A percentile compares a stretch with the other conserved stretches of the same genome.
Conservation (phyloP, 2,329 filamentous ascomycete species). For the Eutypa lata region DNA sequence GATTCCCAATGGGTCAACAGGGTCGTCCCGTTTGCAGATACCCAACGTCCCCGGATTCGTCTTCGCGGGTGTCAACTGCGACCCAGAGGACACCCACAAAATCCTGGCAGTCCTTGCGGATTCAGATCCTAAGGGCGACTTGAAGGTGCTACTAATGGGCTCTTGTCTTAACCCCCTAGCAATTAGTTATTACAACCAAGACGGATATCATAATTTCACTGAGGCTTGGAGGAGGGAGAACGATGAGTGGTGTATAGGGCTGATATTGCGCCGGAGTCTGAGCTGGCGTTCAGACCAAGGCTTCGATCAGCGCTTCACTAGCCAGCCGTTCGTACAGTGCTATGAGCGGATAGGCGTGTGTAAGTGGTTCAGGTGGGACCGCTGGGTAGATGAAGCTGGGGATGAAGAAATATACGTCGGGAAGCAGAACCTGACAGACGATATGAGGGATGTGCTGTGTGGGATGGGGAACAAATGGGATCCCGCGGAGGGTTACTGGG, state of each 20-base stretch:
- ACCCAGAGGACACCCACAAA: not conserved
- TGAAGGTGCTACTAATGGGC: not conserved
- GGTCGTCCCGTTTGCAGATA: not conserved
- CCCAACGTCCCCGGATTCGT: not conserved
- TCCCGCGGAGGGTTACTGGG: not conserved
- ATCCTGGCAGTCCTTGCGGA: not conserved
- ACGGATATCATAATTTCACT: not conserved
- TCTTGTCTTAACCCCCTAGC: not conserved
- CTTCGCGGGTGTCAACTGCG: not conserved
- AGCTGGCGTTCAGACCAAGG: not conserved
- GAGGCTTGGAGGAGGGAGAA: not conserved
- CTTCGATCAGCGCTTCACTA: no score
- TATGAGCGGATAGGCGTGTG: slow-evolving; percentile 1
- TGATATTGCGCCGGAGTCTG: not conserved
- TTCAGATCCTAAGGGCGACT: not conserved
- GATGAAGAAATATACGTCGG: not conserved
- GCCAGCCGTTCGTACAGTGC: not conserved
- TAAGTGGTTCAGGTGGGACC: not conserved
- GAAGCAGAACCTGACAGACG: not conserved
- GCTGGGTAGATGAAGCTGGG: not conserved
- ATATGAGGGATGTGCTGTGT: not conserved
- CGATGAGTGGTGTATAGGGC: not conserved
- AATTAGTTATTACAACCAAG: not conserved
- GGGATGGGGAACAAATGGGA: not conserved
- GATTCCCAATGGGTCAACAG: not conserved